phyloP scores from a whole-genome alignment of 345 rosid genomes.

The Melaleuca alternifolia region DNA sequence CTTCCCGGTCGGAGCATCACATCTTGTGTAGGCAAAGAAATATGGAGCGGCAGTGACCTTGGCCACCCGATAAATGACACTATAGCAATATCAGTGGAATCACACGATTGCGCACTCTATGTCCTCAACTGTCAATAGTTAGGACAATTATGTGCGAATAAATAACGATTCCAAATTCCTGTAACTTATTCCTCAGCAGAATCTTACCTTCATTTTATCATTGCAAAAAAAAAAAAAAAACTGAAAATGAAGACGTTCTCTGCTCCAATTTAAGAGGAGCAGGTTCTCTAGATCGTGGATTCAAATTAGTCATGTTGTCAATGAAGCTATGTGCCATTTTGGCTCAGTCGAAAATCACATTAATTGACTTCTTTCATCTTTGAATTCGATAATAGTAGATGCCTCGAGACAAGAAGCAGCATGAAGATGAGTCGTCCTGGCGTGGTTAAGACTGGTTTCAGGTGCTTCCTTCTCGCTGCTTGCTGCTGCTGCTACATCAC shows the following conservation, averaged over 20 bases:
- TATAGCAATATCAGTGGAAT: conserved; percentile 29
- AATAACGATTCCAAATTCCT: neutral
- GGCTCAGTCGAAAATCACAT: neutral
- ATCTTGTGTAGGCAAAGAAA: conserved; percentile 24
- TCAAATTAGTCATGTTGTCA: neutral
- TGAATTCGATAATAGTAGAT: neutral
- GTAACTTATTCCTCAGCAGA: neutral
- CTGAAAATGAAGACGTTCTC: neutral
- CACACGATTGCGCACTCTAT: conserved; percentile 53
- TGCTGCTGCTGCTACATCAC: neutral
- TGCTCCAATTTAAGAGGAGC: neutral
- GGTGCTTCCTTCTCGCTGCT: neutral
- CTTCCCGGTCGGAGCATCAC: conserved; percentile 22
- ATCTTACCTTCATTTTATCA: neutral
- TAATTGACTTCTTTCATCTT: neutral
- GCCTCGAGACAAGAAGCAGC: neutral
- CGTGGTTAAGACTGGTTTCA: neutral
- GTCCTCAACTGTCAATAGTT: conserved; percentile 35
- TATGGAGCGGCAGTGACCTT: conserved; percentile 45
- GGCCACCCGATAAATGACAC: conserved; percentile 11
- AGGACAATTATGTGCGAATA: neutral
- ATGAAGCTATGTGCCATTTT: neutral
- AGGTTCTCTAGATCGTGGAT: neutral
- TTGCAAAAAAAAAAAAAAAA: neutral
- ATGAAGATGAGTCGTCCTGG: neutral